Base-by-base conservation (phyloP, 2,329 filamentous ascomycete genomes). In the Ophiostoma piceae region DNA sequence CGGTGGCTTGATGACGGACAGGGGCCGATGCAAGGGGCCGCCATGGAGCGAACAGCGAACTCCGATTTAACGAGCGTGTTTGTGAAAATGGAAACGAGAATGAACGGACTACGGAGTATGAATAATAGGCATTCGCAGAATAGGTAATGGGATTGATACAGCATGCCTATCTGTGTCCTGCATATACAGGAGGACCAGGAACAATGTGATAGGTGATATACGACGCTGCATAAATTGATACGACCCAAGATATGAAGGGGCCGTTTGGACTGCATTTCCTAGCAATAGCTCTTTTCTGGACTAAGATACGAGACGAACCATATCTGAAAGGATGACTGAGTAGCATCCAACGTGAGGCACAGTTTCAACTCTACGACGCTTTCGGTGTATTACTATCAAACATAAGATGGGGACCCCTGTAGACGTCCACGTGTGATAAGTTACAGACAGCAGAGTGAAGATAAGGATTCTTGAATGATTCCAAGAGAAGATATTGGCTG, bases 191-290 rank as follows among this genome's bases (percentile, higher is more conserved):
- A 62, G 26, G 1, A 32, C 12, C 22, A 62, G 22, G 57, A 62
- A 62, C 57, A 62, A 29, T n/a, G 51, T 62, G 57, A 62, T 4
- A 62, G 26, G 57, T 62, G 57, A 62, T 62, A 62, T 62, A 62
- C 57, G 57, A 62, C 26, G 57, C 57, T 62, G 26, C 57, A 62
- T 62, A 60, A 60, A 7, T 14, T 29, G 32, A 32, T 32, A 62
- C 57, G 14, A 62, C 26, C 57, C 14, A 57, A 57, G n/a, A 26
- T 32, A 62, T 62, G 22, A 62, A 62, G 22, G 26, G 26, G 26
- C 11, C 8, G 51, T 57, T 57, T 62, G 12, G 12, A 62, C 16
- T 62, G 57, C 51, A 8, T 9, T 14, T 62, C 26, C 7, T 19
- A 7, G 8, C 11, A 57, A 16, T 54, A 22, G 35, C 39, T 14